Evolutionary conservation across 129 eudicot species (phyloP), one percentile per base, ranked within the genome.

Genomic region (Cynara cardunculus): DNA sequence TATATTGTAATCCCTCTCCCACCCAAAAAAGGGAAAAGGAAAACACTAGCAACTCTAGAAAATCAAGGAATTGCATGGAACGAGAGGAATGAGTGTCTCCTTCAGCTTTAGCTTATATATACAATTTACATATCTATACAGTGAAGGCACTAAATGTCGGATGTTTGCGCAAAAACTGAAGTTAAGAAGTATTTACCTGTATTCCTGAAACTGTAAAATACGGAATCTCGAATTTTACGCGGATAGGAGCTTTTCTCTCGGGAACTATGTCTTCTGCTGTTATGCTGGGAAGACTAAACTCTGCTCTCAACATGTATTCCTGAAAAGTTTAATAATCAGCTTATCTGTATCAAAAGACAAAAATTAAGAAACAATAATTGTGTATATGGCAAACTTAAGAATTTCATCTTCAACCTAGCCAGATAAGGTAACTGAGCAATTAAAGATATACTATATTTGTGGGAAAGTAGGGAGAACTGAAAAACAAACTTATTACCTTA

Each of bases 231-330:
- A 93, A 93, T 82, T 93, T 93, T 71, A 93, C 93, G 14, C 96
- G 88, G 39, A 93, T 89, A 56, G 92, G 97, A 77, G 97, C 93
- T 74, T 89, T 93, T 86, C 87, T 89, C 81, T 93, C 96, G 11
- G 96, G 90, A 74, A 77, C 81, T 67, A 88, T 82, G 74, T 93
- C 96, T 76, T 93, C 97, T 34, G 85, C 85, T 22, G 87, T 78
- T 79, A 93, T 84, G 62, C 97, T 93, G 49, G 94, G 93, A 87
- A 93, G 96, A 73, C 73, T 93, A 78, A 90, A 89, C 80, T 93
- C 96, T 31, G 96, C 97, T 82, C 96, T 90, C 89, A 91, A 81
- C 96, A 94, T 90, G 81, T 91, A 94, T 87, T 94, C 96, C 98
- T 94, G 32, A 16, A 82, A 84, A 8, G 9, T 74, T 32, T 27